Conservation (phyloP, 108 stramenopile genomes). For the Pseudonitzschia delicatissima region DNA sequence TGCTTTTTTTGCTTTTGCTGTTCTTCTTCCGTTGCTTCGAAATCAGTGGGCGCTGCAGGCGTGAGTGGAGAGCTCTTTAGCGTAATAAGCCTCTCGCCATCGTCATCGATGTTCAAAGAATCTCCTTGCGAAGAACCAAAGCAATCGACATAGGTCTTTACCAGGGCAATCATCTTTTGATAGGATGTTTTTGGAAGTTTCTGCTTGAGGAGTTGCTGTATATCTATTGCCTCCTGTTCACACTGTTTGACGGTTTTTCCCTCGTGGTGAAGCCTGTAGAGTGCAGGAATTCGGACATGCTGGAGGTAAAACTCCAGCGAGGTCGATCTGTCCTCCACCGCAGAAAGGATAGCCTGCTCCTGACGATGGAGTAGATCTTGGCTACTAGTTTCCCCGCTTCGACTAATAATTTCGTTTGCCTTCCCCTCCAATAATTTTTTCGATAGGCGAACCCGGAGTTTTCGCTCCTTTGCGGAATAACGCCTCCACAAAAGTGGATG, state of each 20-base stretch:
- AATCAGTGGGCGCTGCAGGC: background rate
- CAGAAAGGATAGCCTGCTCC: background rate
- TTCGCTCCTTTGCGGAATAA: conserved; percentile 1
- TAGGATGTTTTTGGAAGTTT: background rate
- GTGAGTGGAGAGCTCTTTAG: background rate
- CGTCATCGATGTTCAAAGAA: background rate
- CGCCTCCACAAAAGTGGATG: conserved; percentile 10
- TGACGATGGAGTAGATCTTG: background rate
- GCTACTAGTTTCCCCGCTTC: background rate
- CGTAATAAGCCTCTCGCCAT: background rate
- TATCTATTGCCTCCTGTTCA: background rate
- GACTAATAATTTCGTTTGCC: background rate
- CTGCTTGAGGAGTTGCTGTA: background rate
- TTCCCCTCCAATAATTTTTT: background rate
- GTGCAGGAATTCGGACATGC: background rate
- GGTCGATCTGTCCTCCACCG: background rate
- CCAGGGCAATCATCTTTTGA: background rate
- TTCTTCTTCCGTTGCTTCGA: background rate
- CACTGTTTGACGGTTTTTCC: background rate
- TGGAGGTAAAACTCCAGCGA: conserved; percentile 3
- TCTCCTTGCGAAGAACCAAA: background rate
- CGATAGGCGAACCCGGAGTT: background rate
- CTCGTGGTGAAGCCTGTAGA: background rate
- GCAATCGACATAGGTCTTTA: background rate
- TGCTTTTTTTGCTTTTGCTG: background rate